Base-by-base conservation (phyloP, 2,329 filamentous ascomycete species). In the Monilinia polystroma region DNA sequence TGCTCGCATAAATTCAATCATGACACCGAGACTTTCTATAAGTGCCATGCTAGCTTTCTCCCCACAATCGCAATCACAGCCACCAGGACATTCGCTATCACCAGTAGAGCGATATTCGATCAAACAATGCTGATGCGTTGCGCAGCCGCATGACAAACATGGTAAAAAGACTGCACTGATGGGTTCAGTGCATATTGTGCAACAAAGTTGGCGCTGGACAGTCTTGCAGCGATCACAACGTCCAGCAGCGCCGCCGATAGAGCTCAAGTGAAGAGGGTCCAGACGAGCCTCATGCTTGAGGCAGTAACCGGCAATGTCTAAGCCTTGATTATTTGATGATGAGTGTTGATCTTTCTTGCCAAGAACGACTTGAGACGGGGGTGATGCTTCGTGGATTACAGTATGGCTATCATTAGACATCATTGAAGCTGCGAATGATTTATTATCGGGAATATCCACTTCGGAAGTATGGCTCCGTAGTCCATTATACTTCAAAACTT, bases 401-500 rank as follows among this genome's bases (percentile, higher is more conserved):
- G 69, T 71, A 41, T 71, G 69, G 23, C 68, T 73, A 53, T 75
- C 70, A 35, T 70, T 75, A 4, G 74, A 74, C 23, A 70, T 32
- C 45, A 75, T 67, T 0, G 75, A 76, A 7, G 70, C 68, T 4
- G 72, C 72, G 47, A 70, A 73, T 1, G 73, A 70, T 60, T 73
- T 73, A 41, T 74, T 75, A 0, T 75, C 72, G 6, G 69, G 54
- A 29, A 74, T 68, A 26, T 76, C 73, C 53, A 70, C 29, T 66
- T 75, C 72, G 57, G 72, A 69, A 26, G 75, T 75, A 58, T 82
- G 80, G 35, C 84, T 83, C 65, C 83, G 83, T 51, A 90, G 78
- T 4, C 85, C 82, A 69, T 89, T 89, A 73, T 90, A 90, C 73
- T 90, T 90, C 77, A 90, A 81, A 38, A 90, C 84, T 74, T 90